Evolutionary conservation across 345 rosid genomes (phyloP).

Genomic region (Euphorbia lathyris): DNA sequence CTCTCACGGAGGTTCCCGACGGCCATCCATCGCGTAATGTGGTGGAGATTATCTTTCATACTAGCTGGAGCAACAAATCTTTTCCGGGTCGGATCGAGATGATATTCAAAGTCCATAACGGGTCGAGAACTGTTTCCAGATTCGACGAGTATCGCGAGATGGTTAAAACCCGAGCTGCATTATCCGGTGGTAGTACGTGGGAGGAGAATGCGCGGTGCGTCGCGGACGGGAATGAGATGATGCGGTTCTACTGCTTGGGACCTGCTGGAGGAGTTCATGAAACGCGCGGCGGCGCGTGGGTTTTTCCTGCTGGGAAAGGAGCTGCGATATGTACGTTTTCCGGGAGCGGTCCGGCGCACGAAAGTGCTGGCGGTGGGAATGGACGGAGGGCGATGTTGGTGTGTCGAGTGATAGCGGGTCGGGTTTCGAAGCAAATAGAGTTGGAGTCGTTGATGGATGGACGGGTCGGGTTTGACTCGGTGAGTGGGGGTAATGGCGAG

Average conservation of each 20-base stretch:
- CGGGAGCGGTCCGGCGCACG: conserved; percentile 80
- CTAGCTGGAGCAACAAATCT: conserved; percentile 81
- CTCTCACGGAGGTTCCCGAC: conserved; percentile 67
- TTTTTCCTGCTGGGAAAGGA: conserved; percentile 52
- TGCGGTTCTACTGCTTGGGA: conserved; percentile 86
- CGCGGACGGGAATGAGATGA: conserved; percentile 96
- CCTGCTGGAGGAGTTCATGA: conserved; percentile 38
- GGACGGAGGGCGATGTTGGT: conserved; percentile 95
- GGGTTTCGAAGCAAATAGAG: conserved; percentile 53
- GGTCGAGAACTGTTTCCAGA: conserved; percentile 58
- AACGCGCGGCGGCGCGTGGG: conserved; percentile 47
- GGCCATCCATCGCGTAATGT: conserved; percentile 94
- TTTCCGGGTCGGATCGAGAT: conserved; percentile 80
- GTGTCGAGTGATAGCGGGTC: conserved; percentile 87
- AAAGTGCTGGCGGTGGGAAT: conserved; percentile 72
- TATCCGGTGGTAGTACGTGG: conserved; percentile 29
- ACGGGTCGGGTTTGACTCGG: conserved; percentile 72
- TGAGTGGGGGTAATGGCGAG: conserved; percentile 81
- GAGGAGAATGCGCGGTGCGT: conserved; percentile 78
- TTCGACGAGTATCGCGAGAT: conserved; percentile 89
- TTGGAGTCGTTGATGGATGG: conserved; percentile 42
- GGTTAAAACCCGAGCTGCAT: conserved; percentile 56
- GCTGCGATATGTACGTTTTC: conserved; percentile 64
- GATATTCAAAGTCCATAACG: conserved; percentile 87
- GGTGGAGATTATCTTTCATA: conserved; percentile 88